phyloP scores from a whole-genome alignment of 345 rosid genomes.

The Camelina neglecta region DNA sequence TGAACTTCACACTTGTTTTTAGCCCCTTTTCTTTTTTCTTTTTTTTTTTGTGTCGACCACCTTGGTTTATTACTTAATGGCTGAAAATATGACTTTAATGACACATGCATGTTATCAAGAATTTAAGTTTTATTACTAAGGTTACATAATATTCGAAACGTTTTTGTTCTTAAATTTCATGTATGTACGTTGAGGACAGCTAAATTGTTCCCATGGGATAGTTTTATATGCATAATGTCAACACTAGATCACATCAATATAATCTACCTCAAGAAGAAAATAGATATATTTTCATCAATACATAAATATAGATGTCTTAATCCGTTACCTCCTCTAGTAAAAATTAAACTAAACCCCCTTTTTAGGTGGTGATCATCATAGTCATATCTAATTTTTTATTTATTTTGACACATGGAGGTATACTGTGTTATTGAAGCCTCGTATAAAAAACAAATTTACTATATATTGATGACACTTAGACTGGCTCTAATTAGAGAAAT shows the following conservation, averaged over 20 bases:
- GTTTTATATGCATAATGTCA: conserved; percentile 7
- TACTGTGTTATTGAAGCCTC: conserved; percentile 23
- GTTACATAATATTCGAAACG: conserved; percentile 6
- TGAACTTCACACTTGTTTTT: conserved; percentile 20
- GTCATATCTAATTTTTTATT: background rate
- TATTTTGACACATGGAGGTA: background rate
- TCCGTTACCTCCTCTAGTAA: conserved; percentile 24
- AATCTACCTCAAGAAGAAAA: conserved; percentile 2
- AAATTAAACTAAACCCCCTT: conserved; percentile 20
- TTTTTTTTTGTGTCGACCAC: background rate
- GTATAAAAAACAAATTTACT: background rate
- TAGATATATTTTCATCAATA: too few species aligned
- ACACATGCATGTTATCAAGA: conserved; percentile 30
- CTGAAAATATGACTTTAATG: conserved; percentile 22
- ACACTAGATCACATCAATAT: background rate
- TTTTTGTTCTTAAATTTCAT: conserved; percentile 13
- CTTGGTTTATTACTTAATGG: conserved; percentile 20
- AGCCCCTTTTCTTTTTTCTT: conserved; percentile 1
- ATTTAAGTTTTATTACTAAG: conserved; percentile 1
- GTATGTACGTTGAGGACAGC: conserved; percentile 24
- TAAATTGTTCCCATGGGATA: conserved; percentile 6
- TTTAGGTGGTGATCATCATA: conserved; percentile 23
- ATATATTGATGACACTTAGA: conserved; percentile 4
- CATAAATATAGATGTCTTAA: conserved; percentile 25
- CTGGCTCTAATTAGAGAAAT: background rate